A percentile compares a stretch with the other conserved stretches of the same genome.
Evolutionary conservation across 441 rosid genomes (phyloP).

Genomic region (Melianthus villosus): DNA sequence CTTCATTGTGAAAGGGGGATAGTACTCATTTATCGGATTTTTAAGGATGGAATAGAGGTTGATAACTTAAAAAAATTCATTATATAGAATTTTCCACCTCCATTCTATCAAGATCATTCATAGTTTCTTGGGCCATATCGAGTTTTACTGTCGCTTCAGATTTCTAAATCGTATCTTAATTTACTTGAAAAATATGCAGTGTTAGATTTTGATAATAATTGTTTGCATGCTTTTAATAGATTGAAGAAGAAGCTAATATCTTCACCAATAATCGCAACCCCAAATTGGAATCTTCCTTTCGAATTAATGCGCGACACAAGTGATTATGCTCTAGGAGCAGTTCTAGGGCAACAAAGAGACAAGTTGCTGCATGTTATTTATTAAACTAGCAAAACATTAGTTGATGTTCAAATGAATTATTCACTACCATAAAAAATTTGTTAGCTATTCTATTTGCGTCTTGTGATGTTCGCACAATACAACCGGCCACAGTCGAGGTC

Average conservation of each 20-base stretch:
- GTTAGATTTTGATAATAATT: not conserved
- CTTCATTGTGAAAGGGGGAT: constrained; percentile 1
- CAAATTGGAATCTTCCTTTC: not conserved
- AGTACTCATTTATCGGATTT: not conserved
- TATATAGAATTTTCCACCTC: not conserved
- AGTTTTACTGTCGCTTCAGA: too few species aligned
- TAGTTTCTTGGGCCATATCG: not conserved
- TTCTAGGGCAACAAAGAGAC: not conserved
- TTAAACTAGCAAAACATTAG: not conserved
- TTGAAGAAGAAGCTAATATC: not conserved
- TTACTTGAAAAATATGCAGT: not conserved
- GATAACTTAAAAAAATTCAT: not conserved
- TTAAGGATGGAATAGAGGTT: not conserved
- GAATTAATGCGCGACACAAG: not conserved
- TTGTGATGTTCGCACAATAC: too few species aligned
- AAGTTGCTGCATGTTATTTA: not conserved
- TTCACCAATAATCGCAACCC: not conserved
- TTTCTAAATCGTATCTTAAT: too few species aligned
- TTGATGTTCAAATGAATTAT: not conserved
- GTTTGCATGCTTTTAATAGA: not conserved
- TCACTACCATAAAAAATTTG: not conserved
- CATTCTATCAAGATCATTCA: not conserved
- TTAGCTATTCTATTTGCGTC: not conserved
- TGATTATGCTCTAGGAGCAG: not conserved
- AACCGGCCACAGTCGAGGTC: too few species aligned